Evolutionary conservation across 2,329 filamentous ascomycete species (phyloP).

Genomic region (Anthostomella pinea): DNA sequence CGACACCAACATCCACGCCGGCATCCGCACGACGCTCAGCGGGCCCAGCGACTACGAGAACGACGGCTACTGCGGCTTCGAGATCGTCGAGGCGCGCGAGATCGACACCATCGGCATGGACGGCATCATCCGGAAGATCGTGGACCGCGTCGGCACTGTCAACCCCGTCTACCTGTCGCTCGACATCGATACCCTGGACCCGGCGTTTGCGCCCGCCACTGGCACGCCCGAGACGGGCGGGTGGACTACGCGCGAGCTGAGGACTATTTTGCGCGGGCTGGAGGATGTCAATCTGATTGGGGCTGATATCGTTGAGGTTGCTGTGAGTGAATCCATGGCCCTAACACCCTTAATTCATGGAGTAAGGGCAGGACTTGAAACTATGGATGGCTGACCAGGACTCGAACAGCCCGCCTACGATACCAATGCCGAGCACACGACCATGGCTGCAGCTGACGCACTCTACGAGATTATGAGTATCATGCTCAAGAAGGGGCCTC

Average conservation of each 20-base stretch:
- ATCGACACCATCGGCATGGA: constrained; percentile 53
- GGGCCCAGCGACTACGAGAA: constrained; percentile 81
- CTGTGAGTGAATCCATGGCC: constrained; percentile 37
- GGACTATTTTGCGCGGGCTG: constrained; percentile 67
- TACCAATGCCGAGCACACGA: constrained; percentile 60
- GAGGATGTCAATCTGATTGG: constrained; percentile 68
- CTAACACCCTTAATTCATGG: no score
- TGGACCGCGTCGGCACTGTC: constrained; percentile 68
- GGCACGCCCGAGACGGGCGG: constrained; percentile 75
- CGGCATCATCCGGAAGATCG: constrained; percentile 77
- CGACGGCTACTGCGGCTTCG: constrained; percentile 80
- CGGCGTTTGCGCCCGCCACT: constrained; percentile 74
- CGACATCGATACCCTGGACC: constrained; percentile 86
- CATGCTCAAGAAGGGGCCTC: constrained; percentile 69
- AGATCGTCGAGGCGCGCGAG: constrained; percentile 71
- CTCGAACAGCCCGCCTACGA: constrained; percentile 57
- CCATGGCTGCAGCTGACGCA: constrained; percentile 57
- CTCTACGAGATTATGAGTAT: constrained; percentile 70
- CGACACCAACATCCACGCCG: constrained; percentile 83
- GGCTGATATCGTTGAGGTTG: constrained; percentile 72
- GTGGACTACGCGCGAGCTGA: constrained; percentile 70
- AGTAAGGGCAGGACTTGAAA: no score
- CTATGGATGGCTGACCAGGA: not conserved
- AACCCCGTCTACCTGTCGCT: constrained; percentile 79
- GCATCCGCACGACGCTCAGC: constrained; percentile 78